Conservation (phyloP, 345 rosid genomes). For the Syzygium aromaticum region DNA sequence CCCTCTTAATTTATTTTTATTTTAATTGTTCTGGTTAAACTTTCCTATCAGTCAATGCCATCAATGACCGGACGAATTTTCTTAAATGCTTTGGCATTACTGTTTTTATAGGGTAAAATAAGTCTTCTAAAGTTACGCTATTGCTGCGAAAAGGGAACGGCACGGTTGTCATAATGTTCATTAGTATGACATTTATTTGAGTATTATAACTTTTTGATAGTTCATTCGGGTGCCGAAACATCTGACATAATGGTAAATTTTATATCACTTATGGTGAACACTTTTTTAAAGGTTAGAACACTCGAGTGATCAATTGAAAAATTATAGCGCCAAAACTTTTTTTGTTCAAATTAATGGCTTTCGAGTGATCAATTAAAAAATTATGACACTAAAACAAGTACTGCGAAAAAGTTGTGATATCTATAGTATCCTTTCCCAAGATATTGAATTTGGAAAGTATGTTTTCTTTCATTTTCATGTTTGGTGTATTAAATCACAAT, state of each 20-base stretch:
- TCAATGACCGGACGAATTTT: neutral
- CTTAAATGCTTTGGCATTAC: neutral
- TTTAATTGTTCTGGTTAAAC: neutral
- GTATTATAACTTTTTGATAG: rapidly evolving
- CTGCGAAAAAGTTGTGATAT: neutral
- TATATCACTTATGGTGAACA: neutral
- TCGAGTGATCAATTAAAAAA: neutral
- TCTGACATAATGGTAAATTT: rapidly evolving
- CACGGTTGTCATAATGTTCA: neutral
- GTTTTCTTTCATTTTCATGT: neutral
- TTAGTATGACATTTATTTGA: neutral
- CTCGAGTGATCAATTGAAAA: neutral
- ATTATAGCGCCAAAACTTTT: neutral
- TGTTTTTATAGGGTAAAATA: neutral
- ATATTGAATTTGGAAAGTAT: neutral
- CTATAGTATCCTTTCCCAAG: neutral
- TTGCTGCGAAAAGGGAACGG: neutral
- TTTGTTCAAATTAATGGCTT: neutral
- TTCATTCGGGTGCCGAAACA: neutral
- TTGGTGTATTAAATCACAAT: neutral
- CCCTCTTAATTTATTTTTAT: neutral
- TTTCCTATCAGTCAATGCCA: neutral
- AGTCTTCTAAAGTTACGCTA: neutral
- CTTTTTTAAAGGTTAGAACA: neutral
- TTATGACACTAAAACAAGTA: rapidly evolving